Evolutionary conservation across 176 grass and related monocot genomes (phyloP), one percentile per base, ranked within the genome.

Genomic region (Aegilops speltoides): DNA sequence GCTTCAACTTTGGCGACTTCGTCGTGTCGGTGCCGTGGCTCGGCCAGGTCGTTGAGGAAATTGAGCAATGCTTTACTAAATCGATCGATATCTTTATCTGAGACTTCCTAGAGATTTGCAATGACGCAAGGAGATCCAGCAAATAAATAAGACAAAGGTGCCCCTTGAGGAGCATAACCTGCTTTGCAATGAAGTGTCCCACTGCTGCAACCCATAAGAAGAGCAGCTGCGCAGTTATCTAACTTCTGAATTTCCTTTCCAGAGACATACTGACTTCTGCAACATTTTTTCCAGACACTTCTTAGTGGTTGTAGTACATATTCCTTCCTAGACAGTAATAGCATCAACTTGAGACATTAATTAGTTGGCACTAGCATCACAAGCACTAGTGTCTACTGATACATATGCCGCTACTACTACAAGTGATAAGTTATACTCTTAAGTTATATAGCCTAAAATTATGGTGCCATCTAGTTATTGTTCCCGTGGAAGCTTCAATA

Each of bases 161-260:
- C 79, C 7, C 97, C 93, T 85, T 82, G 88, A 65, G 94, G 94
- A 64, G 83, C 92, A 85, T 98, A 91, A 68, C 87, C 80, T 67
- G 94, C 90, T 85, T 77, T 90, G 67, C 80, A 94, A 43, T 80
- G 20, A 64, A 99, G 87, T 34, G 84, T 83, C 56, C 94, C 97
- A 62, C 94, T 99, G 70, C 92, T 94, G 56, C 97, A 96, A 43
- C 97, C 97, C 97, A 99, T 99, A 66, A 99, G 97, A 88, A 99
- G 84, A 91, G 90, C 82, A 19, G 92, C 92, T 26, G 97, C 90
- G 68, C 88, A 92, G 7, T 85, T 82, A 29, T 99, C 77, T 54
- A 94, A 34, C 82, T 96, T 93, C 74, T 94, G 78, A 3, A 96
- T 91, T 88, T 98, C 91, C 84, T 90, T 90, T 72, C 65, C 60